Percentiles rank a stretch among this genome's conserved stretches.
These are phyloP conservation scores for Podila epigama DNA, from an alignment of 192 early-diverging fungal species.

Conservation along the genomic window DNA sequence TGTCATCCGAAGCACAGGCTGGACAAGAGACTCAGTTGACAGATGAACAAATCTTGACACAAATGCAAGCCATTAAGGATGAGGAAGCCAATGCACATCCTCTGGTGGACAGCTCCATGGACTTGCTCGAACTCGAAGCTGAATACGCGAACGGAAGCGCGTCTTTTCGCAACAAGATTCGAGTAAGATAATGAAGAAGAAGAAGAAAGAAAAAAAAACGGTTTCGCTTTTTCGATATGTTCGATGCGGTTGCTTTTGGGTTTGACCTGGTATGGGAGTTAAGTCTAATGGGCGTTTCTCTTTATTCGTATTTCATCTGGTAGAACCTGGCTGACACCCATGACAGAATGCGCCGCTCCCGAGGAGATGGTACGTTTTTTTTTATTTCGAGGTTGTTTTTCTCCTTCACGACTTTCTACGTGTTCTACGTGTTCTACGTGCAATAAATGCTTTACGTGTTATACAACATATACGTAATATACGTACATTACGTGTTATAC, in stretches of 20 bases:
- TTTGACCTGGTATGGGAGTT: neutral
- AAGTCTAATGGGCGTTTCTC: neutral
- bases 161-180: slow-evolving; percentile 59
- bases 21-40: slow-evolving; percentile 20
- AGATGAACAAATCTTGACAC: slow-evolving; percentile 47
- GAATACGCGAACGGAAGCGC: slow-evolving; percentile 61
- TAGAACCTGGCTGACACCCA: slow-evolving; percentile 58
- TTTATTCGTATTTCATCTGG: neutral
- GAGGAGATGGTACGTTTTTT: slow-evolving; percentile 60
- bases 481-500: too few relatives aligned
- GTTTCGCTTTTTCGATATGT: neutral
- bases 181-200: slow-evolving; percentile 24
- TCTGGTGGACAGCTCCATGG: slow-evolving; percentile 58
- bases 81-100: slow-evolving; percentile 64
- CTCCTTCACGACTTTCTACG: slow-evolving; percentile 1
- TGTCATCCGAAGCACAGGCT: neutral
- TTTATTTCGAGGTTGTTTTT: neutral
- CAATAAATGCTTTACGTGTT: too few relatives aligned
- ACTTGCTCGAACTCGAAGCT: slow-evolving; percentile 52
- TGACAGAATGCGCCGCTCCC: slow-evolving; percentile 58
- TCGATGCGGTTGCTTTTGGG: neutral
- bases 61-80: slow-evolving; percentile 61
- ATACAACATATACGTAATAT: too few relatives aligned
- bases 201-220: neutral
- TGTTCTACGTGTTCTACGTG: too few relatives aligned